Evolutionary conservation across 805 yeast genomes (phyloP).

Genomic region (Kodamaea laetipori): DNA sequence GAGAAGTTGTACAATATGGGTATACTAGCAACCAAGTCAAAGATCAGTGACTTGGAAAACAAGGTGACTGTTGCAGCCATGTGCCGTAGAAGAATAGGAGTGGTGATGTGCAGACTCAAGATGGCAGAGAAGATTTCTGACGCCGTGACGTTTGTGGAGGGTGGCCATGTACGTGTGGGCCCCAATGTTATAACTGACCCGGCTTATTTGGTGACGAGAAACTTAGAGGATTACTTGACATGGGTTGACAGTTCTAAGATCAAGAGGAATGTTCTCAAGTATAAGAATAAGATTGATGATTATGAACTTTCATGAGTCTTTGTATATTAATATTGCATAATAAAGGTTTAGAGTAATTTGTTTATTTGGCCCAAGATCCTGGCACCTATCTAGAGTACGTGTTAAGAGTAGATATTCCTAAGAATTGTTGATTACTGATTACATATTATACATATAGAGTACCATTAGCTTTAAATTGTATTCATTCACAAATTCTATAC

Average conservation of each 20-base stretch:
- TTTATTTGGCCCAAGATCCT: neutral
- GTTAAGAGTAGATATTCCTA: too few species aligned
- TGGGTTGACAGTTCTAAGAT: conserved; percentile 98
- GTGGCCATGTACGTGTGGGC: conserved; percentile 97
- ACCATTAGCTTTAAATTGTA: too few species aligned
- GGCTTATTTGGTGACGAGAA: conserved; percentile 89
- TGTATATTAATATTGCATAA: too few species aligned
- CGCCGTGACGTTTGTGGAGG: conserved; percentile 91
- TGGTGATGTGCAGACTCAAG: conserved; percentile 88
- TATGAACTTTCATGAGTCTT: conserved; percentile 50
- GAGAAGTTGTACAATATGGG: conserved; percentile 93
- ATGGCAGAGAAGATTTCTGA: conserved; percentile 91
- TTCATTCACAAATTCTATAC: neutral
- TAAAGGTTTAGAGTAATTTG: neutral
- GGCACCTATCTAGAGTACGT: too few species aligned
- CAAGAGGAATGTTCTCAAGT: conserved; percentile 82
- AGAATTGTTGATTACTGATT: too few species aligned
- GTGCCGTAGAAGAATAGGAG: conserved; percentile 90
- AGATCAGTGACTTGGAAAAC: conserved; percentile 89
- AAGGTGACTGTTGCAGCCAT: conserved; percentile 89
- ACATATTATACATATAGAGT: too few species aligned
- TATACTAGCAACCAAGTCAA: conserved; percentile 79
- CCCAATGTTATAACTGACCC: conserved; percentile 96
- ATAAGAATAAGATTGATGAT: conserved; percentile 71
- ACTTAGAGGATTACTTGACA: conserved; percentile 93